Percentiles rank a stretch among this genome's conserved stretches.
These are phyloP conservation scores for Sporothrix phasma DNA, from an alignment of 2,329 filamentous ascomycete species.

Conservation along the genomic window DNA sequence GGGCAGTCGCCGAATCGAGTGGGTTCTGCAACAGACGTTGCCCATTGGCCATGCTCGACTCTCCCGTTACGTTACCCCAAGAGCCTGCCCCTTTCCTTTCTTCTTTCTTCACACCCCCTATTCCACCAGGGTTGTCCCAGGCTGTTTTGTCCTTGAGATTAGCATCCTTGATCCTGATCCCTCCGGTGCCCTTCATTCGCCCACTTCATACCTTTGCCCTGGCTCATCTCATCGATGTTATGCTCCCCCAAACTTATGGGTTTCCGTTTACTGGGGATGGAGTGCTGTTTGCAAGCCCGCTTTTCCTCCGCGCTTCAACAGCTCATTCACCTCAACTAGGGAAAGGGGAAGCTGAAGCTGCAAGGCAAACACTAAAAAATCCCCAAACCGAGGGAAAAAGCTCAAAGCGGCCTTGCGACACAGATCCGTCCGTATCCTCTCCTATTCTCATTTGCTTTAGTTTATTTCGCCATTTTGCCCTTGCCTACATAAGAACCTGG, in stretches of 20 bases:
- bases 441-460: slow-evolving; percentile 24
- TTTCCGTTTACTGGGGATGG: not conserved
- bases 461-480: slow-evolving; percentile 27
- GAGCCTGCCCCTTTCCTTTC: not conserved
- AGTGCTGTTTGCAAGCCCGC: slow-evolving; percentile 5
- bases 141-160: not conserved
- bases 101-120: slow-evolving; percentile 5
- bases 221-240: slow-evolving; percentile 17
- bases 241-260: slow-evolving; percentile 10
- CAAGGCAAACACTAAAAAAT: slow-evolving; percentile 6
- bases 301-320: slow-evolving; percentile 8
- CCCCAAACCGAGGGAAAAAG: slow-evolving; percentile 1
- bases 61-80: not conserved
- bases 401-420: slow-evolving; percentile 13
- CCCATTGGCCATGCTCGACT: slow-evolving; percentile 33
- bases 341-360: slow-evolving; percentile 1
- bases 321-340: not conserved
- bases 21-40: slow-evolving; percentile 27
- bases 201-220: slow-evolving; percentile 9
- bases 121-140: slow-evolving; percentile 2
- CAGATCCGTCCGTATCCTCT: slow-evolving; percentile 12
- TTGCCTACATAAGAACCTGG: slow-evolving; percentile 24
- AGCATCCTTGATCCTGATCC: slow-evolving; percentile 14
- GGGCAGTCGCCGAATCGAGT: slow-evolving; percentile 36
- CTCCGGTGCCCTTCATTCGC: slow-evolving; percentile 14